Conservation (phyloP, 2,329 filamentous ascomycete species). For the Alternaria gansuensis region DNA sequence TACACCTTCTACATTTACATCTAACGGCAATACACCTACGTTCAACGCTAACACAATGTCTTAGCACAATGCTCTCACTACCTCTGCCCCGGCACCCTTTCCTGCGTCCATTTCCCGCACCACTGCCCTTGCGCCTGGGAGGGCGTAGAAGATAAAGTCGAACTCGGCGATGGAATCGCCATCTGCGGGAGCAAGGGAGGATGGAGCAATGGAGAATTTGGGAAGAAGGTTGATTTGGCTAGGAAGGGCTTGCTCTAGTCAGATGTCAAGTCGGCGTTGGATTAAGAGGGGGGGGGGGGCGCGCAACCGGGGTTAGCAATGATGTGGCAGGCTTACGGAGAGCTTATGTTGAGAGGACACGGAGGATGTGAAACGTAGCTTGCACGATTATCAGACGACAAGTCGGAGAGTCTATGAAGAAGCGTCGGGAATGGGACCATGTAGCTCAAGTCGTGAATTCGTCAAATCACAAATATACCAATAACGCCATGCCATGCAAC, state of each 20-base stretch:
- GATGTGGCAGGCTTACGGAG: background rate
- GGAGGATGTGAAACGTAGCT: background rate
- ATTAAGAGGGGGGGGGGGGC: background rate
- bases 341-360: background rate
- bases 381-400: background rate
- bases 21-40: background rate
- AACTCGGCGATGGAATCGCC: conserved; percentile 76
- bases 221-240: conserved; percentile 79
- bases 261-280: no score
- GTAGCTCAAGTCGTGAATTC: background rate
- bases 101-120: conserved; percentile 95
- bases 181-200: conserved; percentile 80
- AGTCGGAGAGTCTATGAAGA: background rate
- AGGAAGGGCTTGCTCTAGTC: conserved; percentile 75
- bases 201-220: conserved; percentile 74
- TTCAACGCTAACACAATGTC: conserved; percentile 12
- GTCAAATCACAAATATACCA: background rate
- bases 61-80: conserved; percentile 89
- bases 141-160: conserved; percentile 69
- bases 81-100: conserved; percentile 90
- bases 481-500: conserved; percentile 5
- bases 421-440: background rate
- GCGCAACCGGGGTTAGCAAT: background rate
- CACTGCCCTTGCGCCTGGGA: conserved; percentile 92
- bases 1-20: background rate